A percentile compares a stretch with the other conserved stretches of the same genome.
phyloP scores from a whole-genome alignment of 768 basidiomycete species.

The Boletus edulis region DNA sequence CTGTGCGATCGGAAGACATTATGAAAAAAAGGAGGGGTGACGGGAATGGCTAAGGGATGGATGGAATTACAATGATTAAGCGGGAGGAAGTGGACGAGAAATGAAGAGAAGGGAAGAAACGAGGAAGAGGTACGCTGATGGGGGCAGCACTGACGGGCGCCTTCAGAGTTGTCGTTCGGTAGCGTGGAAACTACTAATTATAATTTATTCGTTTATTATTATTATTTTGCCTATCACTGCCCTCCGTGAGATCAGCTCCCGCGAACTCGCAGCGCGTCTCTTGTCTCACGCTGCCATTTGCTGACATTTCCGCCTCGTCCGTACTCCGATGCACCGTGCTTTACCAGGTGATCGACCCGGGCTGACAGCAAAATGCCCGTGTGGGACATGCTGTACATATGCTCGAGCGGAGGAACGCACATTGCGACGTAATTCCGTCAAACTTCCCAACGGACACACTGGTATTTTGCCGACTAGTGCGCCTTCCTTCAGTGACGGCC shows the following conservation, averaged over 20 bases:
- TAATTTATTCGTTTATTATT: background rate
- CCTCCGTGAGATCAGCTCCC: background rate
- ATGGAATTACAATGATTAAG: constrained; percentile 28
- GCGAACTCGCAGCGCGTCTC: too few species aligned
- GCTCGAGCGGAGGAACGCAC: too few species aligned
- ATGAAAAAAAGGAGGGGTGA: constrained; percentile 21
- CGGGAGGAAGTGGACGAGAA: constrained; percentile 17
- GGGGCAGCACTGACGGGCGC: constrained; percentile 8
- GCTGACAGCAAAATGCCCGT: too few species aligned
- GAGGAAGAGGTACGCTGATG: constrained; percentile 28
- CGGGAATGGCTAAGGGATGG: constrained; percentile 3
- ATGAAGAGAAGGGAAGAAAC: constrained; percentile 32
- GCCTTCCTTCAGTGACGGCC: too few species aligned
- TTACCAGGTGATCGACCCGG: too few species aligned
- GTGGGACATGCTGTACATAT: too few species aligned
- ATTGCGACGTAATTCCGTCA: too few species aligned
- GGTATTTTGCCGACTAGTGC: too few species aligned
- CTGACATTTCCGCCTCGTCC: too few species aligned
- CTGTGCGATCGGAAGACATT: constrained; percentile 42
- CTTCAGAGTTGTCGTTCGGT: constrained; percentile 25
- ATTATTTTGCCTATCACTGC: background rate
- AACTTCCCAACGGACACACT: too few species aligned
- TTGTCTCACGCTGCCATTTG: too few species aligned
- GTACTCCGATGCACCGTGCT: too few species aligned
- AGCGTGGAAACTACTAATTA: constrained; percentile 30